These are phyloP conservation scores for Hortiboletus campestris DNA, from an alignment of 768 basidiomycete species.

Conservation along the genomic window DNA sequence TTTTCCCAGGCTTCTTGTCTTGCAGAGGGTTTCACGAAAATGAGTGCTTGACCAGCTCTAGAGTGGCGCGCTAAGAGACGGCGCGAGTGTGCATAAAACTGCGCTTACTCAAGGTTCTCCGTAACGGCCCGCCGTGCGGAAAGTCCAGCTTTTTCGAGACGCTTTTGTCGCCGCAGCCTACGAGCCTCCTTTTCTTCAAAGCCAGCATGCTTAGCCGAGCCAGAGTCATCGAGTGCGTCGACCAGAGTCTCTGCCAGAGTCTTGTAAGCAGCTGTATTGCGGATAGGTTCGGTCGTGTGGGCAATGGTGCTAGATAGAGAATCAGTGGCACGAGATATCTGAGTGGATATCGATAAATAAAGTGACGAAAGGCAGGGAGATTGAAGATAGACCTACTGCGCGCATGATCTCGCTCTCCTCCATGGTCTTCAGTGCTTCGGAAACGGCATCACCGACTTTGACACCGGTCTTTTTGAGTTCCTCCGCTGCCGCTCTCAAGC, in stretches of 20 bases:
- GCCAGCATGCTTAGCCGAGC: conserved; percentile 90
- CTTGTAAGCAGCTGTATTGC: conserved; percentile 95
- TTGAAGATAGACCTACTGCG: conserved; percentile 50
- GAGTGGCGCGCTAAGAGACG: not conserved
- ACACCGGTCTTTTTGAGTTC: conserved; percentile 88
- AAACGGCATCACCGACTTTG: conserved; percentile 91
- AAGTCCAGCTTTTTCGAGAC: conserved; percentile 84
- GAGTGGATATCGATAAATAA: not conserved
- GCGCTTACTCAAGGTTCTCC: conserved; percentile 78
- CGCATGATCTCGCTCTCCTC: conserved; percentile 94
- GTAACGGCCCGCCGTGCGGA: conserved; percentile 46
- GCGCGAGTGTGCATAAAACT: not conserved
- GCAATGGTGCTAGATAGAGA: conserved; percentile 85
- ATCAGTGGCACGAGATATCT: conserved; percentile 85
- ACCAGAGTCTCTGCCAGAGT: conserved; percentile 82
- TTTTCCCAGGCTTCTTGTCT: conserved; percentile 78
- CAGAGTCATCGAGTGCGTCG: conserved; percentile 92
- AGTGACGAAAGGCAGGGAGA: not conserved
- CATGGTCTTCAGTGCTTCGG: conserved; percentile 87
- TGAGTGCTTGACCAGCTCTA: conserved; percentile 84
- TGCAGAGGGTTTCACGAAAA: conserved; percentile 79
- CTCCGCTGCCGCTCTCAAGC: conserved; percentile 87
- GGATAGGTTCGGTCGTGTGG: conserved; percentile 92
- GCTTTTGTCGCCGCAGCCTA: conserved; percentile 70
- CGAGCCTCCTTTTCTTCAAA: conserved; percentile 95